Evolutionary conservation across 2,329 filamentous ascomycete genomes (phyloP).

Genomic region (Botryotinia narcissicola): DNA sequence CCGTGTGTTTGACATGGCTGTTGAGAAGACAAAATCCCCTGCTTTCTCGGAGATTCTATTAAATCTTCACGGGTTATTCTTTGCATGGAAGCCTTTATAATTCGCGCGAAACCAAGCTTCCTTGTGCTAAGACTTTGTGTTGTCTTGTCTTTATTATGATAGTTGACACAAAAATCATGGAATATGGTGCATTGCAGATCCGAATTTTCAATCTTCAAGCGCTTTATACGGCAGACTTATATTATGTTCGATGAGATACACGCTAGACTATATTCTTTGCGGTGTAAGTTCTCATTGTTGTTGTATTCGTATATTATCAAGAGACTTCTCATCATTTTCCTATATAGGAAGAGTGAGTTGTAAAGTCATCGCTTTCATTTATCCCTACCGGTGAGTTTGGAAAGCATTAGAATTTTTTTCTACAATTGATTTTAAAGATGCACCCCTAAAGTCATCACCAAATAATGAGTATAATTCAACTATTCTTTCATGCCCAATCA

Average conservation of each 20-base stretch:
- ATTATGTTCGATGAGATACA: not conserved
- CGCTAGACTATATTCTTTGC: not conserved
- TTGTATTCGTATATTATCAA: not conserved
- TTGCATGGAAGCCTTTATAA: not conserved
- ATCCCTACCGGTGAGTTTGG: not conserved
- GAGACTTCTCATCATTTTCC: not conserved
- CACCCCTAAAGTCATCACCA: not conserved
- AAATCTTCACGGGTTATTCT: not conserved
- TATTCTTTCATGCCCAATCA: not conserved
- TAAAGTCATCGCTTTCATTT: not conserved
- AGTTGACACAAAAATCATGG: rapidly evolving
- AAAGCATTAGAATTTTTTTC: not conserved
- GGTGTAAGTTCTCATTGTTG: not conserved
- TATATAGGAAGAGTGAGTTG: not conserved
- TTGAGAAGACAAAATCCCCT: not conserved
- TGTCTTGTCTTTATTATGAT: not conserved
- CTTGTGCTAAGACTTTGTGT: too few relatives aligned
- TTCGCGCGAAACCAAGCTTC: rapidly evolving
- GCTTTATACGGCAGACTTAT: not conserved
- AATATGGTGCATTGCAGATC: not conserved
- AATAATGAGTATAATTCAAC: too few relatives aligned
- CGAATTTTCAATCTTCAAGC: not conserved
- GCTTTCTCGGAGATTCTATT: not conserved
- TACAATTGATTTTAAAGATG: not conserved
- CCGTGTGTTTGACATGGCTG: too few relatives aligned